A percentile compares a stretch with the other conserved stretches of the same genome.
phyloP scores from a whole-genome alignment of 495 filamentous ascomycete genomes.

The Penicillium taxi region DNA sequence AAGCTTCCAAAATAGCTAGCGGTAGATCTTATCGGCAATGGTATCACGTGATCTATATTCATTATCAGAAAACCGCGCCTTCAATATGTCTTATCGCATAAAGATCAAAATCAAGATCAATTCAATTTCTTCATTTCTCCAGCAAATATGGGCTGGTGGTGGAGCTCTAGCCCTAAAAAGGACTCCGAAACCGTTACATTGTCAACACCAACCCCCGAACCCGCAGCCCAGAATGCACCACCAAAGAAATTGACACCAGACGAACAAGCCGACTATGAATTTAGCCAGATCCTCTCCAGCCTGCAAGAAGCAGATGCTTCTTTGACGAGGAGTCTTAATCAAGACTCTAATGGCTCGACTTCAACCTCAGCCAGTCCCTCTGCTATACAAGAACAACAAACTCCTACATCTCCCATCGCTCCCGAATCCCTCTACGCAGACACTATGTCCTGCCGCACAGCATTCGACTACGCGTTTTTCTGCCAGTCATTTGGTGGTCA shows the following conservation, averaged over 20 bases:
- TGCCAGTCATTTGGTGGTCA: conserved; percentile 89
- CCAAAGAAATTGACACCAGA: conserved; percentile 44
- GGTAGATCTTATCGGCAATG: conserved; percentile 9
- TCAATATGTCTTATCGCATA: neutral
- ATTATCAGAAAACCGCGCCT: conserved; percentile 9
- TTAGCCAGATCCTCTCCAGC: conserved; percentile 49
- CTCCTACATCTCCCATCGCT: conserved; percentile 36
- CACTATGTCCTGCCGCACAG: conserved; percentile 76
- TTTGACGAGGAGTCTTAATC: conserved; percentile 14
- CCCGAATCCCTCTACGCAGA: conserved; percentile 63
- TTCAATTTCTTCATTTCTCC: neutral
- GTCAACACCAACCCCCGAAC: neutral
- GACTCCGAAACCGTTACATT: conserved; percentile 11
- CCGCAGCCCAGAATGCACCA: conserved; percentile 13
- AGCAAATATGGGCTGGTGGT: conserved; percentile 45
- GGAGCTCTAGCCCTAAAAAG: conserved; percentile 30
- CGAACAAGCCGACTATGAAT: conserved; percentile 54
- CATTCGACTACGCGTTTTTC: conserved; percentile 93
- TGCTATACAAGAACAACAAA: conserved; percentile 13
- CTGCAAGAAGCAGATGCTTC: conserved; percentile 34
- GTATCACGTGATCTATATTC: conserved; percentile 7
- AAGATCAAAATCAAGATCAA: too few relatives aligned
- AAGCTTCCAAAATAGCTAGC: too few relatives aligned
- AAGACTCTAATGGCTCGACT: conserved; percentile 1
- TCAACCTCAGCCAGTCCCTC: conserved; percentile 9